phyloP scores from a whole-genome alignment of 306 rosid genomes.

The Ochetophila trinervis region DNA sequence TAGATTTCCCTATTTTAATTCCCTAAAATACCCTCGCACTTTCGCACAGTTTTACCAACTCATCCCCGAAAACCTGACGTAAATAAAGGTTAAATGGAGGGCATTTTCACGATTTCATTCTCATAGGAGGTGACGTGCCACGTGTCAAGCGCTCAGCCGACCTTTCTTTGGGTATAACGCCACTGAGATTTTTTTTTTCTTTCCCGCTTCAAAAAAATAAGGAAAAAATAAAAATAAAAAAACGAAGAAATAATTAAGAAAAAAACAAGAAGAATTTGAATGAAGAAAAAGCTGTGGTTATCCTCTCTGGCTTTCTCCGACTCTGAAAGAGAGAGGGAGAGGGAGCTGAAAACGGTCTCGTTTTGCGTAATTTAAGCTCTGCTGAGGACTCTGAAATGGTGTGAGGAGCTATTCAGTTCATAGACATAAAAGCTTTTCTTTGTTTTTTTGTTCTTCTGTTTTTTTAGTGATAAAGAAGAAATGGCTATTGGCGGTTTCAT shows the following conservation, averaged over 20 bases:
- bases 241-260: not conserved
- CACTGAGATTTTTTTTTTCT: slow-evolving; percentile 30
- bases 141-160: slow-evolving; percentile 54
- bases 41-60: not conserved
- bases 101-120: not conserved
- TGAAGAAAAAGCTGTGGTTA: slow-evolving; percentile 39
- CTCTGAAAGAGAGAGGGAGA: slow-evolving; percentile 11
- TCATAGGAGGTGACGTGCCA: slow-evolving; percentile 33
- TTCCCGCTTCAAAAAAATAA: slow-evolving; percentile 35
- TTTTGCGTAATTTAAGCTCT: slow-evolving; percentile 6
- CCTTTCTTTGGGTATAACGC: slow-evolving; percentile 43
- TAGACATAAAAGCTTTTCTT: too few species aligned
- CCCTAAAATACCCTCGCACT: not conserved
- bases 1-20: not conserved
- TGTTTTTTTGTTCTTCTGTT: slow-evolving; percentile 2
- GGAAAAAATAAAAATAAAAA: not conserved
- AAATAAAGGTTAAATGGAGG: not conserved
- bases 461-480: not conserved
- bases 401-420: not conserved
- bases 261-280: not conserved
- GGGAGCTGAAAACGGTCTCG: slow-evolving; percentile 31
- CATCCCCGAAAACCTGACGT: not conserved
- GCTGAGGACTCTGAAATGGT: slow-evolving; percentile 23
- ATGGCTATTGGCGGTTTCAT: slow-evolving; percentile 74
- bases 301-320: slow-evolving; percentile 36